phyloP scores from a whole-genome alignment of 2,329 filamentous ascomycete genomes.

The Monascus ruber region DNA sequence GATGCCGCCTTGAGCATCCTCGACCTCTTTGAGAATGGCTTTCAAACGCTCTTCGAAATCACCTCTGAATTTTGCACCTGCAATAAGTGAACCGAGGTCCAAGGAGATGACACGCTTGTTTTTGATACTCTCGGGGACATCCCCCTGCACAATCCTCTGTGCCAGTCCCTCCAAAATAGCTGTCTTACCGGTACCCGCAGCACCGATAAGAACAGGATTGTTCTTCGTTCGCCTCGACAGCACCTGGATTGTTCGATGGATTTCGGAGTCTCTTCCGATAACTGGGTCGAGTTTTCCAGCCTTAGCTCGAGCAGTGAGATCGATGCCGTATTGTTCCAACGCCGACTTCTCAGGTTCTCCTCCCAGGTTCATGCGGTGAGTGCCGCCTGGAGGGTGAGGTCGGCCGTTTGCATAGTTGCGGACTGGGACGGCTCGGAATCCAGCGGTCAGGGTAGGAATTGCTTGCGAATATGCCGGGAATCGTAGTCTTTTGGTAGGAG shows the following conservation, averaged over 20 bases:
- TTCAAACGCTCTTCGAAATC: constrained; percentile 95
- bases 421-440: constrained; percentile 9
- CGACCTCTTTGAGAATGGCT: constrained; percentile 78
- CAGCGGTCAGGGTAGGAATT: constrained; percentile 5
- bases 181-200: constrained; percentile 85
- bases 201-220: constrained; percentile 87
- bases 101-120: constrained; percentile 81
- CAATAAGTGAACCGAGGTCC: constrained; percentile 85
- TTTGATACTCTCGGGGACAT: constrained; percentile 92
- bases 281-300: constrained; percentile 91
- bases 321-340: constrained; percentile 80
- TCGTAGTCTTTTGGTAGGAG: constrained; percentile 10
- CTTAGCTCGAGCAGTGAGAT: constrained; percentile 73
- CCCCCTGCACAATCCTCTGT: constrained; percentile 77
- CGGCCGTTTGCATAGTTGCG: constrained; percentile 47
- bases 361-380: constrained; percentile 84
- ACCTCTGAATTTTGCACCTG: constrained; percentile 87
- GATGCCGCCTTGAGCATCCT: constrained; percentile 76
- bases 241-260: constrained; percentile 89
- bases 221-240: constrained; percentile 90
- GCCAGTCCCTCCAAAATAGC: constrained; percentile 85
- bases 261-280: constrained; percentile 83
- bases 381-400: constrained; percentile 81
- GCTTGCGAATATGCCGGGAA: constrained; percentile 9
- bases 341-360: constrained; percentile 69